Evolutionary conservation across 306 rosid genomes (phyloP).

Genomic region (Alnus glutinosa): DNA sequence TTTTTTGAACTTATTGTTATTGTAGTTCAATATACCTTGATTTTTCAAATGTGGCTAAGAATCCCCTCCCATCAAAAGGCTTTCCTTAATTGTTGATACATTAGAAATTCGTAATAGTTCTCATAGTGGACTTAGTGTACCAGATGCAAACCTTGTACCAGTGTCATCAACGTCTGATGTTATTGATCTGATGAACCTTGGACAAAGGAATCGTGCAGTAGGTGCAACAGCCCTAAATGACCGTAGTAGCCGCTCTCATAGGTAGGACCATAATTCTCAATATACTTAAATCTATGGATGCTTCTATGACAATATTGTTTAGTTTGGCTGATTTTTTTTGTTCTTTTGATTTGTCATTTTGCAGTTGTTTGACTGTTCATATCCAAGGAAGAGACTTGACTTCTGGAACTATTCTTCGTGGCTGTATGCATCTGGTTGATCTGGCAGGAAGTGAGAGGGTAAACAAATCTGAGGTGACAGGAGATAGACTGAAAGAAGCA

Average conservation of each 20-base stretch:
- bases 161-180: constrained; percentile 85
- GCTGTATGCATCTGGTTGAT: constrained; percentile 98
- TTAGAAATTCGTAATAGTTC: constrained; percentile 91
- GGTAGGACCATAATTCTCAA: constrained; percentile 41
- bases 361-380: constrained; percentile 97
- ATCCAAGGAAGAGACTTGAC: constrained; percentile 97
- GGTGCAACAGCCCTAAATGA: constrained; percentile 98
- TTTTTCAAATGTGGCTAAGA: background rate
- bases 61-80: constrained; percentile 20
- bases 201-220: constrained; percentile 86
- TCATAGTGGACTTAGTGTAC: constrained; percentile 84
- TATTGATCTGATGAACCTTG: constrained; percentile 89
- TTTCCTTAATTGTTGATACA: constrained; percentile 58
- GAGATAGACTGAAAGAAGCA: constrained; percentile 94
- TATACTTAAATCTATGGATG: constrained; percentile 6
- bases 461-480: constrained; percentile 94
- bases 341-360: constrained; percentile 33
- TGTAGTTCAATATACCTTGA: background rate
- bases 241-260: constrained; percentile 97
- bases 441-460: constrained; percentile 98
- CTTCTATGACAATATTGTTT: constrained; percentile 4
- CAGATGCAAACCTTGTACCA: constrained; percentile 75
- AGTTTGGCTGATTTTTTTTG: constrained; percentile 22
- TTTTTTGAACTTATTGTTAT: background rate
- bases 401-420: constrained; percentile 69